A percentile compares a stretch with the other conserved stretches of the same genome.
phyloP scores from a whole-genome alignment of 75 land plant species.

The Isoetes taiwanensis region DNA sequence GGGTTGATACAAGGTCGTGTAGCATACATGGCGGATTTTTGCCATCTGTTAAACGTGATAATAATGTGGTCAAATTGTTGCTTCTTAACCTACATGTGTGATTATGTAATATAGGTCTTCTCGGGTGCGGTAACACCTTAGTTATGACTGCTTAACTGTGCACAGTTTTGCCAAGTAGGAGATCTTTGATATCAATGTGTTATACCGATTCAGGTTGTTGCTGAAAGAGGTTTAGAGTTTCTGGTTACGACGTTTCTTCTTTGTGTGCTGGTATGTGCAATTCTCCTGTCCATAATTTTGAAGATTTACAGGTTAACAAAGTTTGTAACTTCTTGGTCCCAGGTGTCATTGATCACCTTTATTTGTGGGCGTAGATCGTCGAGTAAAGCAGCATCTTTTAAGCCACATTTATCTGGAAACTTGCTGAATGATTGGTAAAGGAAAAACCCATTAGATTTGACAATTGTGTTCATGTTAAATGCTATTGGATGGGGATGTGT shows the following conservation, averaged over 20 bases:
- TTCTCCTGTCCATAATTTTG: neutral
- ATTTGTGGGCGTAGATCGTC: conserved; percentile 36
- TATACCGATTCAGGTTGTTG: conserved; percentile 35
- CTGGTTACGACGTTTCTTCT: conserved; percentile 41
- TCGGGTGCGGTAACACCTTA: too few relatives aligned
- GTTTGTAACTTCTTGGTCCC: neutral
- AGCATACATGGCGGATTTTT: too few relatives aligned
- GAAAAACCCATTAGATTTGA: too few relatives aligned
- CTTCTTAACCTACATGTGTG: too few relatives aligned
- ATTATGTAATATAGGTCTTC: too few relatives aligned
- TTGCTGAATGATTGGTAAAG: conserved; percentile 72
- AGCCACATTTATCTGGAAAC: conserved; percentile 61
- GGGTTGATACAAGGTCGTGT: too few relatives aligned
- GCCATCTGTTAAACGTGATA: too few relatives aligned
- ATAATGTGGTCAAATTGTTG: too few relatives aligned
- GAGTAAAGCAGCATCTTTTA: conserved; percentile 50
- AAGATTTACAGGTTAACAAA: neutral
- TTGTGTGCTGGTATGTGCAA: conserved; percentile 45
- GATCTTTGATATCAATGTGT: neutral
- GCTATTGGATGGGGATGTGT: too few relatives aligned
- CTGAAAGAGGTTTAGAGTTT: conserved; percentile 58
- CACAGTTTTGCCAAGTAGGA: neutral
- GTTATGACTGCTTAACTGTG: too few relatives aligned
- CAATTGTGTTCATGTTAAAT: too few relatives aligned
- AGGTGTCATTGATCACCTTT: conserved; percentile 51